Evolutionary conservation across 345 rosid genomes (phyloP).

Genomic region (Limnanthes douglasii): DNA sequence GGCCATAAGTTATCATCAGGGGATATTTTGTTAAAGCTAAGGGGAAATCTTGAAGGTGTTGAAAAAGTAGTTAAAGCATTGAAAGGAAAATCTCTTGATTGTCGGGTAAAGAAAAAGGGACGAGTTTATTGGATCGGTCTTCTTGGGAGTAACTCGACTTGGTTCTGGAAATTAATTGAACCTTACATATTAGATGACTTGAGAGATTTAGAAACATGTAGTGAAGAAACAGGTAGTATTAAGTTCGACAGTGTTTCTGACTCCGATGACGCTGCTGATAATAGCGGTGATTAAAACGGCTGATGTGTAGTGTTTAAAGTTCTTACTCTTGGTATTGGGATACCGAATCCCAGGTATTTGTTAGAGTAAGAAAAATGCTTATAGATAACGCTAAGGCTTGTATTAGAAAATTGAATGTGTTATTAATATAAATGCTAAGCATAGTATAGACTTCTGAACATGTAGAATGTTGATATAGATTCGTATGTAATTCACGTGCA

Average conservation of each 20-base stretch:
- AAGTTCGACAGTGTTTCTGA: conserved; percentile 24
- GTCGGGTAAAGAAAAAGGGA: conserved; percentile 70
- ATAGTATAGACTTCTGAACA: too few relatives aligned
- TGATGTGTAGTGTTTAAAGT: too few relatives aligned
- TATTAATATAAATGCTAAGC: too few relatives aligned
- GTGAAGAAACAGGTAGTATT: conserved; percentile 14
- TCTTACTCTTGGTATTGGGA: too few relatives aligned
- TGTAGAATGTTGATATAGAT: too few relatives aligned
- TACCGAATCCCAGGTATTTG: too few relatives aligned
- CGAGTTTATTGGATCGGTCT: conserved; percentile 71
- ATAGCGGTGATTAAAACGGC: too few relatives aligned
- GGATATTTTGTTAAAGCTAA: conserved; percentile 51
- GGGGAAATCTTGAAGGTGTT: conserved; percentile 44
- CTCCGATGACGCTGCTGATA: too few relatives aligned
- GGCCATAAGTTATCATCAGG: conserved; percentile 45
- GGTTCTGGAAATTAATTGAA: conserved; percentile 60
- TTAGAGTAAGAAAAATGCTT: too few relatives aligned
- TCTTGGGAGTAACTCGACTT: conserved; percentile 35
- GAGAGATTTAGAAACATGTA: conserved; percentile 15
- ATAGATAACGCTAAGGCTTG: too few relatives aligned
- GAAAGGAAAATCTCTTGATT: conserved; percentile 41
- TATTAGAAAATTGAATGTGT: too few relatives aligned
- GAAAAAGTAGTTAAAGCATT: conserved; percentile 39
- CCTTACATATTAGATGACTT: conserved; percentile 39
- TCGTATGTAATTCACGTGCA: too few relatives aligned